These are phyloP conservation scores for Amanita inopinata DNA, from an alignment of 768 basidiomycete species.

Conservation along the genomic window DNA sequence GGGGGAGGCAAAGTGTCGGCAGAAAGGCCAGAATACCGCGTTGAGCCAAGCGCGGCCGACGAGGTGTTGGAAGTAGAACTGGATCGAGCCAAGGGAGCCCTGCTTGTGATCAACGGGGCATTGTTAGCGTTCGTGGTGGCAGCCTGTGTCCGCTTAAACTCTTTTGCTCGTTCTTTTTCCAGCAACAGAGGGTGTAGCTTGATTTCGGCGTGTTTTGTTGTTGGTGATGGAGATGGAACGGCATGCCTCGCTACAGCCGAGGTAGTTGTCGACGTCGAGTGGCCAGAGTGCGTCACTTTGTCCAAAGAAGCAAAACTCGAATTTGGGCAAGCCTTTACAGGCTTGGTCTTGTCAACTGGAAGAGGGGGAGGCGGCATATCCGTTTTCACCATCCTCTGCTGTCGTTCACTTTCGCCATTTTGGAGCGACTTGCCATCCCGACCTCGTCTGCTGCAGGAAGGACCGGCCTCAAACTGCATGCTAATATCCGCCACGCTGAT, in stretches of 20 bases:
- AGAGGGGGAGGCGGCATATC: slow-evolving; percentile 3
- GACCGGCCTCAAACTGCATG: background rate
- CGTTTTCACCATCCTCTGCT: background rate
- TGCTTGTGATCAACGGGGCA: background rate
- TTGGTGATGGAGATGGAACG: background rate
- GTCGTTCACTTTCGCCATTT: too few relatives aligned
- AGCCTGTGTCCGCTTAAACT: background rate
- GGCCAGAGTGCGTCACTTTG: background rate
- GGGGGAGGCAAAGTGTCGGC: background rate
- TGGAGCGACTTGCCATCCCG: too few relatives aligned
- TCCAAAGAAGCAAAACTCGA: background rate
- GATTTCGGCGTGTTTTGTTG: background rate
- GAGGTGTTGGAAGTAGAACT: background rate
- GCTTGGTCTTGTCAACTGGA: background rate
- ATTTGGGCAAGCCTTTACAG: background rate
- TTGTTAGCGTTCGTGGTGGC: background rate
- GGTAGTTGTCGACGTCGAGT: background rate
- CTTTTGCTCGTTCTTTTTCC: slow-evolving; percentile 4
- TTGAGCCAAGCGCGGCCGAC: background rate
- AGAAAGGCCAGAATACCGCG: background rate
- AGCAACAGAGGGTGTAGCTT: slow-evolving; percentile 5
- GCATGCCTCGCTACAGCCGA: background rate
- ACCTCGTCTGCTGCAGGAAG: background rate
- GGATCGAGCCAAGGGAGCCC: background rate
- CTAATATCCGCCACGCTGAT: background rate